Conservation (phyloP, 768 basidiomycete species). For the Xerocomellus intermedius region DNA sequence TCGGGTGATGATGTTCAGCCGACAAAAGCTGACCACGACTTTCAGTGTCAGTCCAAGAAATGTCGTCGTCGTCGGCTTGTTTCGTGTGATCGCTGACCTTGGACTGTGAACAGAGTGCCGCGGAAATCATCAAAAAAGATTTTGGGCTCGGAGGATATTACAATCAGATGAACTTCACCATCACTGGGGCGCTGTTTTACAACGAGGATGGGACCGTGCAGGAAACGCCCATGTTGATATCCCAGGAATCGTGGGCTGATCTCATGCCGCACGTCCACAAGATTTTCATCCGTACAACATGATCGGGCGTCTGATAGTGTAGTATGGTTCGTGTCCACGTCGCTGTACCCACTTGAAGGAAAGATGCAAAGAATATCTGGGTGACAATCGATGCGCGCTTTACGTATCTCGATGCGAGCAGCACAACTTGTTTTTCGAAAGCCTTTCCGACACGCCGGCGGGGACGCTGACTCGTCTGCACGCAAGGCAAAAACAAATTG, state of each 20-base stretch:
- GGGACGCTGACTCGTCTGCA: too few relatives aligned
- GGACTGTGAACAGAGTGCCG: not conserved
- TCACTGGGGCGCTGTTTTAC: slow-evolving; percentile 10
- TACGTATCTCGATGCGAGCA: too few relatives aligned
- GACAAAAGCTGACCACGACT: not conserved
- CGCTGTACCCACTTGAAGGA: not conserved
- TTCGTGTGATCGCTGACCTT: not conserved
- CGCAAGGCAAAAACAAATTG: too few relatives aligned
- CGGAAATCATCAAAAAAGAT: not conserved
- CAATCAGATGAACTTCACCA: not conserved
- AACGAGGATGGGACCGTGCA: slow-evolving; percentile 1
- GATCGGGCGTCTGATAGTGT: not conserved
- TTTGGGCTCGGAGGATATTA: not conserved
- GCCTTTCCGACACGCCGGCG: too few relatives aligned
- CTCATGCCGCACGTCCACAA: slow-evolving; percentile 10
- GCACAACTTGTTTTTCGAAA: too few relatives aligned
- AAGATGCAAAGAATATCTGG: not conserved
- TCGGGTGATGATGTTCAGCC: slow-evolving; percentile 10
- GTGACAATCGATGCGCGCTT: too few relatives aligned
- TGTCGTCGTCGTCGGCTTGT: not conserved
- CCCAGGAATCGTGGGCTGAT: slow-evolving; percentile 8
- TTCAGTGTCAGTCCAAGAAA: not conserved
- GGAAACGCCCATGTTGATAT: not conserved
- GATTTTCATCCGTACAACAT: not conserved
- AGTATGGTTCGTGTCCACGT: not conserved